Conservation (phyloP, 2,329 filamentous ascomycete species). For the Penicillium sp. region DNA sequence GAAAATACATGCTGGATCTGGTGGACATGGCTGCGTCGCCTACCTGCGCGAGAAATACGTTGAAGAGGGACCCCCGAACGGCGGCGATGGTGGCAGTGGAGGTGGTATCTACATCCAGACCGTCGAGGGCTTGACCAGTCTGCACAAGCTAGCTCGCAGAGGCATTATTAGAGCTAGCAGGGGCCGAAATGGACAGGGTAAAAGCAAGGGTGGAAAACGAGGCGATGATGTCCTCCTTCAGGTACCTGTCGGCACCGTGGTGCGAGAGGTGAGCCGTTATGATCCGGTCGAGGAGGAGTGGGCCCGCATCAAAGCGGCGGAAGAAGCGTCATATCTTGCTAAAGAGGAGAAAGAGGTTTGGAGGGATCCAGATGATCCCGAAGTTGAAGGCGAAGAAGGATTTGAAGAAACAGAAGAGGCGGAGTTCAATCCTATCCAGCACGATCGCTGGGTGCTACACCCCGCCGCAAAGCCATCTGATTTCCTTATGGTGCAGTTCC, state of each 20-base stretch:
- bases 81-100: constrained; percentile 87
- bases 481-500: constrained; percentile 59
- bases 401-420: constrained; percentile 41
- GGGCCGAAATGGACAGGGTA: constrained; percentile 49
- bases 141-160: constrained; percentile 83
- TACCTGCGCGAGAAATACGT: constrained; percentile 91
- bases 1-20: constrained; percentile 72
- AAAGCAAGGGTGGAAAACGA: constrained; percentile 62
- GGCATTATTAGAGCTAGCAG: constrained; percentile 56
- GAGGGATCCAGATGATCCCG: background rate
- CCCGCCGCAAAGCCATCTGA: constrained; percentile 75
- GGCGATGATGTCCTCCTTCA: constrained; percentile 85
- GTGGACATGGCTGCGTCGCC: constrained; percentile 90
- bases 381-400: constrained; percentile 12
- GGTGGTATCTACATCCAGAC: constrained; percentile 95
- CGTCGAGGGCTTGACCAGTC: constrained; percentile 81
- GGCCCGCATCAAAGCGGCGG: constrained; percentile 16
- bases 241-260: constrained; percentile 88
- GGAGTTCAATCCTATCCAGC: constrained; percentile 43
- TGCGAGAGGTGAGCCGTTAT: constrained; percentile 74
- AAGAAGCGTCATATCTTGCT: constrained; percentile 56
- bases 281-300: constrained; percentile 75
- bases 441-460: constrained; percentile 82
- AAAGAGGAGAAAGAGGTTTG: constrained; percentile 25
- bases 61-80: constrained; percentile 84